Evolutionary conservation across 1,139 yeast species (phyloP).

Genomic region (Keqinozyma sinolaborantium): DNA sequence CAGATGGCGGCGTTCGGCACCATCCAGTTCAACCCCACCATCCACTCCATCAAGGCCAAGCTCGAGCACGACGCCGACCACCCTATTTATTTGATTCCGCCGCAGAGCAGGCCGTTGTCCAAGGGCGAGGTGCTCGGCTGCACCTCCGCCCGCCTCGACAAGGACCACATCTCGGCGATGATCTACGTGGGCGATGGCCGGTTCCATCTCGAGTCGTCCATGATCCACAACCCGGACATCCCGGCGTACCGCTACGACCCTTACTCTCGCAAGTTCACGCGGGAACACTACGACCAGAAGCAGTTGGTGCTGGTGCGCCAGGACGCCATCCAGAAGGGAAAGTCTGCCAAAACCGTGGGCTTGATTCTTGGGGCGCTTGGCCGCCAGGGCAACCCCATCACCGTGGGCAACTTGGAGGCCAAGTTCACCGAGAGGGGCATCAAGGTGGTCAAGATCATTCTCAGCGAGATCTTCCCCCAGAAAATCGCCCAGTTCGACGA

Average conservation of each 20-base stretch:
- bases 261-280: slow-evolving; percentile 83
- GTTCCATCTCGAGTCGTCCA: slow-evolving; percentile 91
- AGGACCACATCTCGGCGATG: slow-evolving; percentile 68
- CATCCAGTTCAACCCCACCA: slow-evolving; percentile 92
- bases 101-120: slow-evolving; percentile 89
- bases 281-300: slow-evolving; percentile 82
- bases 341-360: slow-evolving; percentile 70
- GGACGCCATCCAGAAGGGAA: slow-evolving; percentile 62
- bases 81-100: slow-evolving; percentile 68
- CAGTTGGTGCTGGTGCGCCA: slow-evolving; percentile 74
- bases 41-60: slow-evolving; percentile 70
- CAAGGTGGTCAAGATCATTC: slow-evolving; percentile 72
- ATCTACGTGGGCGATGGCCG: slow-evolving; percentile 95
- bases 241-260: slow-evolving; percentile 96
- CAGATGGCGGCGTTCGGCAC: slow-evolving; percentile 86
- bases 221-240: slow-evolving; percentile 93
- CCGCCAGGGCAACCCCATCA: slow-evolving; percentile 86
- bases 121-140: slow-evolving; percentile 97
- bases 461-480: slow-evolving; percentile 92
- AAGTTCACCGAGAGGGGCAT: slow-evolving; percentile 53
- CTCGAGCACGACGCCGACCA: slow-evolving; percentile 47
- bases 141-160: slow-evolving; percentile 78
- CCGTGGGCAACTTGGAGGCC: slow-evolving; percentile 62
- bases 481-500: slow-evolving; percentile 93
- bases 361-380: slow-evolving; percentile 93